These are phyloP conservation scores for Neurospora cerealis DNA, from an alignment of 495 filamentous ascomycete species.

Conservation along the genomic window DNA sequence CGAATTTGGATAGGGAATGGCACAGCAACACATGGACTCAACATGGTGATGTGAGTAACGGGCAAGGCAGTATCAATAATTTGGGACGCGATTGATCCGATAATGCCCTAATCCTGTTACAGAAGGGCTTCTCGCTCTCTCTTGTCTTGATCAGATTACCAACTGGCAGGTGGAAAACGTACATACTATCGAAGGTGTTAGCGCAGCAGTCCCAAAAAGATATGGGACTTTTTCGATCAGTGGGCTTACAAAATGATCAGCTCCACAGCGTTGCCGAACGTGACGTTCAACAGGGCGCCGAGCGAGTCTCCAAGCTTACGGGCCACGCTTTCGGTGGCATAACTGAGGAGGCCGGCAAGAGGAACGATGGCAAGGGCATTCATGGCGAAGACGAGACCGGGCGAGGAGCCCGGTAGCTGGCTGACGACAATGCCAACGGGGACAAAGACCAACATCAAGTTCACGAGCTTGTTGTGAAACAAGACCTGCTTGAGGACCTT, in stretches of 20 bases:
- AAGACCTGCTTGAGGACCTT: constrained; percentile 43
- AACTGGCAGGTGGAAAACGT: constrained; percentile 10
- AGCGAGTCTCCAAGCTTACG: constrained; percentile 68
- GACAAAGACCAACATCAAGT: constrained; percentile 69
- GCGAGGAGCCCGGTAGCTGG: constrained; percentile 27
- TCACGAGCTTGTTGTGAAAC: constrained; percentile 58
- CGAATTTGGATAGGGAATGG: background rate
- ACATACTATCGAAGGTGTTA: constrained; percentile 13
- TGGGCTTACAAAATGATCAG: constrained; percentile 25
- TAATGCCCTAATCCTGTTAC: constrained; percentile 7
- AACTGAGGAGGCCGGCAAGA: constrained; percentile 64
- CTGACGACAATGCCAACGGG: constrained; percentile 64
- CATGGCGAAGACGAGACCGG: constrained; percentile 55
- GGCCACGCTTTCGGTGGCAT: constrained; percentile 76
- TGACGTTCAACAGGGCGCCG: constrained; percentile 75
- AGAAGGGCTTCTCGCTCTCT: constrained; percentile 21
- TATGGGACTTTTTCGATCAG: background rate
- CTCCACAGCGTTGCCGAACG: constrained; percentile 80
- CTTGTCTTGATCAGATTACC: constrained; percentile 21
- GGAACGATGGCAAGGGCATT: constrained; percentile 83
- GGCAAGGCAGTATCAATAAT: constrained; percentile 1
- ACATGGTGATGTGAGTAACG: background rate
- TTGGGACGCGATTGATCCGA: constrained; percentile 17
- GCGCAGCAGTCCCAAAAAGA: background rate
- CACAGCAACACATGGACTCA: constrained; percentile 3